phyloP scores from a whole-genome alignment of 108 stramenopile genomes.

The Pseudonitzschia pungens region DNA sequence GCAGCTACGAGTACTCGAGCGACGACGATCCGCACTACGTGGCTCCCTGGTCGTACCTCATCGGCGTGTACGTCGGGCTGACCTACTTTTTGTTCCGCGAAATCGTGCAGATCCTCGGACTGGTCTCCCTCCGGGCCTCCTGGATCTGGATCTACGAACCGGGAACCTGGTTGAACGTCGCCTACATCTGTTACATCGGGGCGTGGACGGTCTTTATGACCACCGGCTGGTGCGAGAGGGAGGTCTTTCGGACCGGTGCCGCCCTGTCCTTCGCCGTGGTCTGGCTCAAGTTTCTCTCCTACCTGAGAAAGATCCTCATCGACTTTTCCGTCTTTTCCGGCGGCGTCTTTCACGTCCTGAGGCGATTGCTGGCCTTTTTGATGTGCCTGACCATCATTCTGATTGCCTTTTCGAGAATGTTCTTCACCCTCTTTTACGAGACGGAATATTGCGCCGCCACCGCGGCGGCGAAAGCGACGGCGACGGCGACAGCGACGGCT shows the following conservation, averaged over 20 bases:
- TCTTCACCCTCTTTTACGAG: conserved; percentile 40
- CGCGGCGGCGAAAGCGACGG: background rate
- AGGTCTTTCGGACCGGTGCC: conserved; percentile 43
- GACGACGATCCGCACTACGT: background rate
- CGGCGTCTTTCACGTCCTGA: conserved; percentile 55
- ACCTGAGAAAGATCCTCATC: conserved; percentile 52
- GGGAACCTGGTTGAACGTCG: conserved; percentile 65
- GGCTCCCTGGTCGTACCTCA: background rate
- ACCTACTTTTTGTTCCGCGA: conserved; percentile 71
- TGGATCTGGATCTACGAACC: conserved; percentile 60
- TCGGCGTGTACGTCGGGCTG: conserved; percentile 50
- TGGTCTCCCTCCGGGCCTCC: conserved; percentile 58
- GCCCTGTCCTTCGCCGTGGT: conserved; percentile 38
- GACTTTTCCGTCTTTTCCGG: conserved; percentile 64
- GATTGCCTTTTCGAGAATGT: conserved; percentile 67
- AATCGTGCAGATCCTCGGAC: conserved; percentile 54
- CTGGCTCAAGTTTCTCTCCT: conserved; percentile 48
- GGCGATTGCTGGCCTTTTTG: conserved; percentile 54
- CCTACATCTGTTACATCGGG: conserved; percentile 42
- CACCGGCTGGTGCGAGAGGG: conserved; percentile 21
- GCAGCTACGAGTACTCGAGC: too few relatives aligned
- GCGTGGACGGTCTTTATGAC: conserved; percentile 58
- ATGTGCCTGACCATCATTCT: conserved; percentile 54
- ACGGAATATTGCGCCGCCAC: conserved; percentile 30
- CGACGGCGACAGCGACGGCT: background rate